Evolutionary conservation across 1,284 basidiomycete species (phyloP), one percentile per base, ranked within the genome.

Genomic region (Termitomyces sp.): DNA sequence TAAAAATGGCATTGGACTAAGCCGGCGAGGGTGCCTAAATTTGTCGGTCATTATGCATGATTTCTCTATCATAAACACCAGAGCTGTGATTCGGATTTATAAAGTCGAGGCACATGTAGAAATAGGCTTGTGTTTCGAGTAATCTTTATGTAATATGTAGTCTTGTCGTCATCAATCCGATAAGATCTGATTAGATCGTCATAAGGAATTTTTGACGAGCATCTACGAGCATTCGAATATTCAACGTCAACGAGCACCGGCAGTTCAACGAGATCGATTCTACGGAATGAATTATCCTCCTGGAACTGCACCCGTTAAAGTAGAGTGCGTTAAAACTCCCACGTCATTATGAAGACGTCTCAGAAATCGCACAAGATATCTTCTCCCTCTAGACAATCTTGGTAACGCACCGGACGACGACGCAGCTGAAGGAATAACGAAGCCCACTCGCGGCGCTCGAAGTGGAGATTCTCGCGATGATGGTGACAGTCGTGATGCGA

Each of bases 231-330:
- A n/a, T n/a, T n/a, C n/a, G n/a, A n/a, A n/a, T n/a, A n/a, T n/a
- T n/a, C n/a, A n/a, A n/a, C n/a, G n/a, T n/a, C n/a, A n/a, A n/a
- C n/a, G n/a, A n/a, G n/a, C n/a, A n/a, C n/a, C n/a, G n/a, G n/a
- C n/a, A n/a, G n/a, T n/a, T n/a, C 19, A 13, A 5, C 41, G 10
- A n/a, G 9, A 37, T 26, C n/a, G n/a, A n/a, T 38, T 42, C 24
- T 44, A 18, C 19, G 31, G 14, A 24, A 57, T 58, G 58, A 50
- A 16, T 16, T 59, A 61, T 51, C 66, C 69, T 16, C 67, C 77
- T 24, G 88, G 87, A 43, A 86, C 83, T 9, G 90, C 88, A 0
- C 81, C 83, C 2, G 75, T 93, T 59, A 93, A 90, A 68, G 61
- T 78, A 61, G 85, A 90, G 91, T 92, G 66, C 62, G 82, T 69